Percentiles rank a stretch among this genome's conserved stretches.
Conservation (phyloP, 2,329 filamentous ascomycete genomes). For the Iodosphaeria phyllophila region DNA sequence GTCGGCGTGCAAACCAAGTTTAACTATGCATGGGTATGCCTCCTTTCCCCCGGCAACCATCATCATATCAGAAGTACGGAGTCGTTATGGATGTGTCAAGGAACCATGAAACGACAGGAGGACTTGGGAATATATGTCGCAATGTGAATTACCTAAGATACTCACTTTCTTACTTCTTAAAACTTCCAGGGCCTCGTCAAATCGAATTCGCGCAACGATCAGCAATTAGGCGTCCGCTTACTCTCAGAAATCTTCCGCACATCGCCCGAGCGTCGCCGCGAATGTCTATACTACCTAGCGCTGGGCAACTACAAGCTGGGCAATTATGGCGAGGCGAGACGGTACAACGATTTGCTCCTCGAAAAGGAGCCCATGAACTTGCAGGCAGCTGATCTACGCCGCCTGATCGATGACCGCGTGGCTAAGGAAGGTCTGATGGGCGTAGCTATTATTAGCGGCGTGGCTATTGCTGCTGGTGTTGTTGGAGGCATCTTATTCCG, state of each 20-base stretch:
- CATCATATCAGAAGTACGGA: background rate
- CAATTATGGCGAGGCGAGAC: constrained; percentile 85
- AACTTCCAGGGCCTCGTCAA: constrained; percentile 88
- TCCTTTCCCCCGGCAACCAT: constrained; percentile 1
- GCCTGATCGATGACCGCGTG: constrained; percentile 89
- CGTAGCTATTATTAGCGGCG: constrained; percentile 82
- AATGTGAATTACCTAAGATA: too few relatives aligned
- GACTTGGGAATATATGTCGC: too few relatives aligned
- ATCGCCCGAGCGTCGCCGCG: constrained; percentile 78
- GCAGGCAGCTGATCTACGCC: constrained; percentile 71
- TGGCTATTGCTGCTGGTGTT: constrained; percentile 84
- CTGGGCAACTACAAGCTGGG: constrained; percentile 96
- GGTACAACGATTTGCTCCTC: constrained; percentile 84
- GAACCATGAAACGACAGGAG: too few relatives aligned
- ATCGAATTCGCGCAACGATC: constrained; percentile 64
- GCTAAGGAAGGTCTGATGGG: constrained; percentile 86
- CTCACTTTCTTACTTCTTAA: too few relatives aligned
- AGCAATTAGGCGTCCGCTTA: constrained; percentile 85
- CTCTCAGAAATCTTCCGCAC: constrained; percentile 94
- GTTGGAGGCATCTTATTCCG: constrained; percentile 72
- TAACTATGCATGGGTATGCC: constrained; percentile 90
- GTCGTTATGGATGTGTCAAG: background rate
- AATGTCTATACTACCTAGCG: constrained; percentile 96
- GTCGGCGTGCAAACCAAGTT: constrained; percentile 97
- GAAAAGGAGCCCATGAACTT: constrained; percentile 84